A percentile compares a stretch with the other conserved stretches of the same genome.
These are phyloP conservation scores for Termitomyces sp. DNA, from an alignment of 768 basidiomycete species.

Conservation along the genomic window DNA sequence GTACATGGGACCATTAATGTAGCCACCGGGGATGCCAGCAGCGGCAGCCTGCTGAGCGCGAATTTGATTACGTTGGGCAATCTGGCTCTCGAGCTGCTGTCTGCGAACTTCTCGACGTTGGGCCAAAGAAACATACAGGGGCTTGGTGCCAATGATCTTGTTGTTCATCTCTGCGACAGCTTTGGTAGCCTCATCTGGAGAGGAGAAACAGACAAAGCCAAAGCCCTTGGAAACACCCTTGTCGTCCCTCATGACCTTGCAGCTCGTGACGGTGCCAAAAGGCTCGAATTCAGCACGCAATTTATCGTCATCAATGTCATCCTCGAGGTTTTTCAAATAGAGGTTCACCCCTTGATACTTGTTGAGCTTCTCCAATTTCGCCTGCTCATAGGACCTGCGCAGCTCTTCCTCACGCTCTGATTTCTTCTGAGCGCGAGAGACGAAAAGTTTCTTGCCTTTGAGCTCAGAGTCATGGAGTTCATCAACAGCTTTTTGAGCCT, in stretches of 20 bases:
- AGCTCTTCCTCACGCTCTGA: slow-evolving; percentile 97
- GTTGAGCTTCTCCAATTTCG: slow-evolving; percentile 95
- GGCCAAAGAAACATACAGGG: slow-evolving; percentile 96
- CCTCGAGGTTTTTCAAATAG: slow-evolving; percentile 99
- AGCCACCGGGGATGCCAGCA: slow-evolving; percentile 76
- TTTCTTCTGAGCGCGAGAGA: slow-evolving; percentile 97
- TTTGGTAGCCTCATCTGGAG: slow-evolving; percentile 98
- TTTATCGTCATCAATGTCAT: slow-evolving; percentile 96
- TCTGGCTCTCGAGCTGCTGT: slow-evolving; percentile 98
- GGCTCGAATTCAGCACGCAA: slow-evolving; percentile 95
- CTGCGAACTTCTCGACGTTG: slow-evolving; percentile 97
- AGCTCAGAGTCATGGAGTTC: slow-evolving; percentile 80
- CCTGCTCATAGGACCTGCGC: slow-evolving; percentile 88
- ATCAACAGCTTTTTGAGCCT: slow-evolving; percentile 88
- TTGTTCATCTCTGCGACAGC: slow-evolving; percentile 99
- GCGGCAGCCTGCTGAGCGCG: slow-evolving; percentile 94
- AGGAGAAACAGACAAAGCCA: slow-evolving; percentile 98
- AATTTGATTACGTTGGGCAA: slow-evolving; percentile 96
- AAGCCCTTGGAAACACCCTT: slow-evolving; percentile 93
- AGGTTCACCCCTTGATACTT: slow-evolving; percentile 99
- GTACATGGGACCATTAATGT: slow-evolving; percentile 85
- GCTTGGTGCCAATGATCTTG: slow-evolving; percentile 99
- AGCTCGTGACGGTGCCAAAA: slow-evolving; percentile 95
- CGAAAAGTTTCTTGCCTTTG: slow-evolving; percentile 89
- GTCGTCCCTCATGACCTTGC: slow-evolving; percentile 99